A percentile compares a stretch with the other conserved stretches of the same genome.
Conservation (phyloP, 257 asterid genomes). For the Datura wrightii region DNA sequence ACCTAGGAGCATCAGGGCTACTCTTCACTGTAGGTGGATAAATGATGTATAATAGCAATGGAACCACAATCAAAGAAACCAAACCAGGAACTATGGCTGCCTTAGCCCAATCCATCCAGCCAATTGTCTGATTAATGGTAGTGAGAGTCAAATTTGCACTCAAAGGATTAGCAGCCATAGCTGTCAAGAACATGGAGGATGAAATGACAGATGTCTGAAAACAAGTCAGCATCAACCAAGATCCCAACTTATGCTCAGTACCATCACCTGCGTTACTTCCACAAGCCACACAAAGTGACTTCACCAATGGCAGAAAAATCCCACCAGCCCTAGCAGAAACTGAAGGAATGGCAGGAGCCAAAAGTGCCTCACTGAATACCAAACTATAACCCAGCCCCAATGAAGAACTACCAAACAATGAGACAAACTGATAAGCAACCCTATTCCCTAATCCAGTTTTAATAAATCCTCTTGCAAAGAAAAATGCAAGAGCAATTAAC, state of each 20-base stretch:
- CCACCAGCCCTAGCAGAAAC: constrained; percentile 99
- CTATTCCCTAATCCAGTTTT: constrained; percentile 93
- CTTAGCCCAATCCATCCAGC: constrained; percentile 99
- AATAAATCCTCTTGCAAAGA: constrained; percentile 92
- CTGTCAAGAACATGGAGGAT: constrained; percentile 92
- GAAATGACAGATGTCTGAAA: constrained; percentile 94
- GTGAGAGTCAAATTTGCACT: constrained; percentile 79
- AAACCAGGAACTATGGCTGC: constrained; percentile 96
- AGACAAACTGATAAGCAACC: constrained; percentile 89
- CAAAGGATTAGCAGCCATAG: constrained; percentile 98
- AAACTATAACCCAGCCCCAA: constrained; percentile 91
- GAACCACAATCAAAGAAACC: constrained; percentile 80
- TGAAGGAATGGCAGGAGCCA: constrained; percentile 96
- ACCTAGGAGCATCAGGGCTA: constrained; percentile 97
- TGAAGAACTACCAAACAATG: constrained; percentile 82
- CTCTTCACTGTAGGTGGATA: constrained; percentile 89
- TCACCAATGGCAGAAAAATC: constrained; percentile 87
- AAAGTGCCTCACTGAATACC: constrained; percentile 93
- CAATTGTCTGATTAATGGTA: constrained; percentile 72
- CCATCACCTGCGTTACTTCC: constrained; percentile 96
- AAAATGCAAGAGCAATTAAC: constrained; percentile 92
- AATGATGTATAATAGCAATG: constrained; percentile 67
- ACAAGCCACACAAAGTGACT: constrained; percentile 90
- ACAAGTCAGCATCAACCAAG: constrained; percentile 95
- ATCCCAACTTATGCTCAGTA: constrained; percentile 82